Conservation (phyloP, 768 basidiomycete genomes). For the Lentinula aciculospora region DNA sequence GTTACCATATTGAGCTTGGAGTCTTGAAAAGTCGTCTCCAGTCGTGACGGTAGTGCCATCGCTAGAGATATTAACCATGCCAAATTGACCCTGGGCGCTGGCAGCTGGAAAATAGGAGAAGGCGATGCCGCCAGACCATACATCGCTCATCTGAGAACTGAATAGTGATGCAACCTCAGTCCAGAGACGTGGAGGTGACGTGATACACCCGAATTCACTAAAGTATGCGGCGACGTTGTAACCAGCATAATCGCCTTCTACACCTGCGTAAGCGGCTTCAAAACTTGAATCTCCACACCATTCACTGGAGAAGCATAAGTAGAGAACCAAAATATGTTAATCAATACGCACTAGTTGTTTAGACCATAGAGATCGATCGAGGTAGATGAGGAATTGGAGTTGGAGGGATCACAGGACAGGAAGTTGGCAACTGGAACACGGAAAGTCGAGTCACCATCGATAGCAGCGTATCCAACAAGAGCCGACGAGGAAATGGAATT, state of each 20-base stretch:
- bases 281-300: slow-evolving; percentile 76
- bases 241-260: slow-evolving; percentile 47
- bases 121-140: slow-evolving; percentile 87
- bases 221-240: slow-evolving; percentile 86
- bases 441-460: slow-evolving; percentile 65
- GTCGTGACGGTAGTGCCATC: slow-evolving; percentile 60
- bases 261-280: slow-evolving; percentile 47
- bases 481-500: slow-evolving; percentile 56
- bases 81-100: slow-evolving; percentile 72
- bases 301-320: slow-evolving; percentile 39
- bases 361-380: slow-evolving; percentile 84
- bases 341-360: slow-evolving; percentile 69
- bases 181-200: slow-evolving; percentile 62
- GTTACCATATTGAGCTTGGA: slow-evolving; percentile 55
- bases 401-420: slow-evolving; percentile 67
- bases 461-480: slow-evolving; percentile 83
- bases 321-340: slow-evolving; percentile 8
- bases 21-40: slow-evolving; percentile 60
- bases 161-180: slow-evolving; percentile 74
- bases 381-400: slow-evolving; percentile 45
- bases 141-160: slow-evolving; percentile 62
- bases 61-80: slow-evolving; percentile 70
- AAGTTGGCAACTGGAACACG: slow-evolving; percentile 68
- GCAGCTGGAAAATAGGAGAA: slow-evolving; percentile 85
- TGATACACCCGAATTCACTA: slow-evolving; percentile 81